Conservation (phyloP, 768 basidiomycete genomes). For the Gymnopilus dilepis region DNA sequence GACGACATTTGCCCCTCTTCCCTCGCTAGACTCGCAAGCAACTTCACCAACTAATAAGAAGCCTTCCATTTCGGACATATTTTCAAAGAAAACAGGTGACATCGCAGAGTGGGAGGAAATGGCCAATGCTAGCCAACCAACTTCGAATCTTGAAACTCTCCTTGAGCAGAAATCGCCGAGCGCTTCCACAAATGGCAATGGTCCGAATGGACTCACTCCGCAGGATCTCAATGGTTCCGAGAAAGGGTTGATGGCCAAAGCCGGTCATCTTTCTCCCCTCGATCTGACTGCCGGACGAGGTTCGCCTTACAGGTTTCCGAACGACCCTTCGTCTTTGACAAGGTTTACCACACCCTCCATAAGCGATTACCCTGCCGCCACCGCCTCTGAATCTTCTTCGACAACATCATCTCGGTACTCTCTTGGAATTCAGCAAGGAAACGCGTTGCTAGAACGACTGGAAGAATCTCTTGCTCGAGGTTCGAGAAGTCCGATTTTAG, state of each 20-base stretch:
- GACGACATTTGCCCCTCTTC: constrained; percentile 26
- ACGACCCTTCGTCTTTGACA: constrained; percentile 55
- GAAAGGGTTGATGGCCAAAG: constrained; percentile 46
- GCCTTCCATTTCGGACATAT: constrained; percentile 69
- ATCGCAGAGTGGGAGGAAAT: constrained; percentile 73
- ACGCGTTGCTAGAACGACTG: constrained; percentile 66
- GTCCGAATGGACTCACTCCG: constrained; percentile 20
- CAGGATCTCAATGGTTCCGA: constrained; percentile 31
- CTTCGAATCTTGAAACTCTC: constrained; percentile 1
- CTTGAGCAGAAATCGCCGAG: constrained; percentile 15
- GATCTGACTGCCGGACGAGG: constrained; percentile 31
- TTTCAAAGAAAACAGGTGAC: constrained; percentile 64
- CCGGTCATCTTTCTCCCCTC: constrained; percentile 42
- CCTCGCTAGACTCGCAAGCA: constrained; percentile 35
- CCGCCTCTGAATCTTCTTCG: constrained; percentile 76
- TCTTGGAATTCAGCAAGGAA: constrained; percentile 50
- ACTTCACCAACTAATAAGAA: constrained; percentile 57
- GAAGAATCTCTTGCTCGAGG: constrained; percentile 73
- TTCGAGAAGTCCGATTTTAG: constrained; percentile 61
- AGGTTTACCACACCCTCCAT: constrained; percentile 73
- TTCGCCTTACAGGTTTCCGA: constrained; percentile 45
- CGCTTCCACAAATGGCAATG: constrained; percentile 20
- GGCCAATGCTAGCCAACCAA: constrained; percentile 8
- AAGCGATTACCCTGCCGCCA: constrained; percentile 70
- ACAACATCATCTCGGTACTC: constrained; percentile 75